phyloP scores from a whole-genome alignment of 2,329 filamentous ascomycete genomes.

The Rosellinia necatrix region DNA sequence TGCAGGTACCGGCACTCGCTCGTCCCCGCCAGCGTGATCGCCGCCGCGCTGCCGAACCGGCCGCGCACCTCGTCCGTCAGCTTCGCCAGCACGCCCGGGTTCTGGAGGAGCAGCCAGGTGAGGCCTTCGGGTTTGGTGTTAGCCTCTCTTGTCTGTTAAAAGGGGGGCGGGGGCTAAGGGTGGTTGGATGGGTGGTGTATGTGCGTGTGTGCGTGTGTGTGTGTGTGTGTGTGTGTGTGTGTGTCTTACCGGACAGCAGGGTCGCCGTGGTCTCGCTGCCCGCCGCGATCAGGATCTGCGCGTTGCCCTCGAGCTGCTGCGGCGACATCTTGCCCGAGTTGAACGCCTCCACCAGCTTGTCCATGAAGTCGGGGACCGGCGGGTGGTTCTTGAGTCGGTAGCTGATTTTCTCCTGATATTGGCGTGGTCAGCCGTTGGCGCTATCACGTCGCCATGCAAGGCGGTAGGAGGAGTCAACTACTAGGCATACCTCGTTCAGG shows the following conservation, averaged over 20 bases:
- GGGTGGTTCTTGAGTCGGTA: slow-evolving; percentile 23
- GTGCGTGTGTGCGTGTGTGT: too few species aligned
- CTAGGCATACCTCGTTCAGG: neutral
- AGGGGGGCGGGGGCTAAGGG: too few species aligned
- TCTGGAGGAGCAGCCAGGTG: slow-evolving; percentile 29
- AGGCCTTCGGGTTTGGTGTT: slow-evolving; percentile 12
- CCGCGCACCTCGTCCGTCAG: slow-evolving; percentile 44
- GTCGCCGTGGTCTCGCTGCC: slow-evolving; percentile 32
- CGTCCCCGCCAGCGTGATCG: slow-evolving; percentile 42
- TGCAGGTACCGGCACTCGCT: slow-evolving; percentile 42
- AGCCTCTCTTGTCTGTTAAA: neutral
- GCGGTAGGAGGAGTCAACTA: too few species aligned
- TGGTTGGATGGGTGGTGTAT: too few species aligned
- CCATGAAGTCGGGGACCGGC: slow-evolving; percentile 29
- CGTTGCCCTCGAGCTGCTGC: slow-evolving; percentile 24
- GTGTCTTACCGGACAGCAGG: slow-evolving; percentile 21
- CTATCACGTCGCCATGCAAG: too few species aligned
- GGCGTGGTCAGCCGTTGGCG: neutral
- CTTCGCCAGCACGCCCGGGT: slow-evolving; percentile 36
- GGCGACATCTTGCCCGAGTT: slow-evolving; percentile 24
- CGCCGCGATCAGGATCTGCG: slow-evolving; percentile 31
- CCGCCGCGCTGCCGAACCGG: slow-evolving; percentile 37
- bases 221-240: neutral
- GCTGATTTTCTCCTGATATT: slow-evolving; percentile 26
- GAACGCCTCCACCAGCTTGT: slow-evolving; percentile 29